phyloP scores from a whole-genome alignment of 768 basidiomycete species.

The Mycena rosella region DNA sequence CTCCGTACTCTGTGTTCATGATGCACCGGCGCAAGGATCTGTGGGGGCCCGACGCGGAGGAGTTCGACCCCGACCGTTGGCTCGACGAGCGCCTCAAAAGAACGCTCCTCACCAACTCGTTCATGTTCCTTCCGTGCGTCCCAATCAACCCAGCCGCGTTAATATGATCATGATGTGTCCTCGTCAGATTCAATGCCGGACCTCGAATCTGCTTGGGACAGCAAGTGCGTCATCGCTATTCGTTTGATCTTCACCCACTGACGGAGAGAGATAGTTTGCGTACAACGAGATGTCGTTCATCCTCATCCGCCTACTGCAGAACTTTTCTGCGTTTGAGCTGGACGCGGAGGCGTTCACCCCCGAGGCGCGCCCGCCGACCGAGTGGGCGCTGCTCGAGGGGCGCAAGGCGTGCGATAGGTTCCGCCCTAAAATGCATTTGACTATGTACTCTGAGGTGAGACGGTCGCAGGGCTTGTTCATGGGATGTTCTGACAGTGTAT shows the following conservation, averaged over 20 bases:
- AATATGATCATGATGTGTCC: not conserved
- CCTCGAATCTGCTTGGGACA: slow-evolving; percentile 58
- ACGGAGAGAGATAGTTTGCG: slow-evolving; percentile 37
- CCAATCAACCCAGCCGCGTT: too few relatives aligned
- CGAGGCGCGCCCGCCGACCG: slow-evolving; percentile 57
- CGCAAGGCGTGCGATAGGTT: slow-evolving; percentile 65
- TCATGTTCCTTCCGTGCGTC: slow-evolving; percentile 70
- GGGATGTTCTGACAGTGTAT: not conserved
- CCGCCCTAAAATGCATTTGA: slow-evolving; percentile 66
- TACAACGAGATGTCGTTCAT: slow-evolving; percentile 67
- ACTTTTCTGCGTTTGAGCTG: slow-evolving; percentile 62
- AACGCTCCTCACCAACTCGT: slow-evolving; percentile 72
- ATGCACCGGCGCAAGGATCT: slow-evolving; percentile 77
- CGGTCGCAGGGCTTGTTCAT: not conserved
- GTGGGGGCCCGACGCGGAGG: slow-evolving; percentile 80
- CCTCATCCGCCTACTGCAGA: slow-evolving; percentile 72
- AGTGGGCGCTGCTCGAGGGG: slow-evolving; percentile 59
- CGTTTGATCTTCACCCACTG: too few relatives aligned
- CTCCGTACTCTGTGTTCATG: slow-evolving; percentile 67
- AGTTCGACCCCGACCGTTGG: slow-evolving; percentile 81
- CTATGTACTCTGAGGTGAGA: slow-evolving; percentile 62
- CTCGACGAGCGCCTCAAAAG: slow-evolving; percentile 72
- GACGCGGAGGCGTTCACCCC: slow-evolving; percentile 61
- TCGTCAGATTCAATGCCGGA: slow-evolving; percentile 63
- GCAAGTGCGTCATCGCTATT: slow-evolving; percentile 41